Percentiles rank a stretch among this genome's conserved stretches.
phyloP scores from a whole-genome alignment of 1,139 yeast species.

The Hyphopichia burtonii region DNA sequence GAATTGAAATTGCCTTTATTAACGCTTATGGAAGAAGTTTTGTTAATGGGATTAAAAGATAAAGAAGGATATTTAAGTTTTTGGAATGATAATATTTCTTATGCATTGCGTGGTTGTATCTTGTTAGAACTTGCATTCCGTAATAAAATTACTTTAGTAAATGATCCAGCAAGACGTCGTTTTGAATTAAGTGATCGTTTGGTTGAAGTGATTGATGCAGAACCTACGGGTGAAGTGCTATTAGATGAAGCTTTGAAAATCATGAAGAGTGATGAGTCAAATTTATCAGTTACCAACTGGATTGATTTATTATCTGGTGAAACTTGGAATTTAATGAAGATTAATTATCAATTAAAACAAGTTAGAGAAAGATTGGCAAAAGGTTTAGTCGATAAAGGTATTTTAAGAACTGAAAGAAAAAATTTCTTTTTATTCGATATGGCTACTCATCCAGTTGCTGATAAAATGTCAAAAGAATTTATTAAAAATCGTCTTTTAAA shows the following conservation, averaged over 20 bases:
- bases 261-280: slow-evolving; percentile 81
- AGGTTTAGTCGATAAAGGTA: slow-evolving; percentile 97
- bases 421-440: slow-evolving; percentile 92
- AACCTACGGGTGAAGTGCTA: slow-evolving; percentile 91
- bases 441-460: slow-evolving; percentile 98
- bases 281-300: slow-evolving; percentile 86
- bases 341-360: slow-evolving; percentile 92
- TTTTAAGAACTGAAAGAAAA: slow-evolving; percentile 90
- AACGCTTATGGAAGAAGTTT: slow-evolving; percentile 94
- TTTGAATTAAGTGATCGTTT: slow-evolving; percentile 84
- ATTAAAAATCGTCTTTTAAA: slow-evolving; percentile 72
- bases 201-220: slow-evolving; percentile 81
- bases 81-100: slow-evolving; percentile 97
- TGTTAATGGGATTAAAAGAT: slow-evolving; percentile 89
- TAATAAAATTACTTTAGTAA: slow-evolving; percentile 82
- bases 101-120: slow-evolving; percentile 94
- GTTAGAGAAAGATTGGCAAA: slow-evolving; percentile 95
- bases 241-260: slow-evolving; percentile 89
- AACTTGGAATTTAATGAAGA: slow-evolving; percentile 95
- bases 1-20: slow-evolving; percentile 62
- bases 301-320: slow-evolving; percentile 92
- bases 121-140: slow-evolving; percentile 88
- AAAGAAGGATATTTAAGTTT: slow-evolving; percentile 94
- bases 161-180: slow-evolving; percentile 91
- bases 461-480: slow-evolving; percentile 75